Conservation (phyloP, 2,329 filamentous ascomycete species). For the Aspergillus sp. region DNA sequence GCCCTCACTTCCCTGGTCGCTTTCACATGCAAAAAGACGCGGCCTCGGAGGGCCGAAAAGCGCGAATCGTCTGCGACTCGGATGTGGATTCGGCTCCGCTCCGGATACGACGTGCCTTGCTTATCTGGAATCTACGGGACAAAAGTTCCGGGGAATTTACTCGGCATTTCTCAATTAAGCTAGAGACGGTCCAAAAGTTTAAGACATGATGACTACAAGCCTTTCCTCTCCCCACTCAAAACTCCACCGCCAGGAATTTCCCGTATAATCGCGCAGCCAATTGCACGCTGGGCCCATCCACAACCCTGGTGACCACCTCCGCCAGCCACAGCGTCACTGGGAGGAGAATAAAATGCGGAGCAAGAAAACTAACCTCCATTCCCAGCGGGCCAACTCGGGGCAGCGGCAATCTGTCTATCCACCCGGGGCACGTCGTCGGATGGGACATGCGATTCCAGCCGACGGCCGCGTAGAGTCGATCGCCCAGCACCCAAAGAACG, state of each 20-base stretch:
- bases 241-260: neutral
- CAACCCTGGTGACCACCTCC: conserved; percentile 58
- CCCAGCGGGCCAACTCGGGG: conserved; percentile 63
- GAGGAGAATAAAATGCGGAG: conserved; percentile 63
- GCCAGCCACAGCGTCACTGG: conserved; percentile 64
- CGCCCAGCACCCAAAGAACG: conserved; percentile 62
- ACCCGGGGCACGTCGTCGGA: conserved; percentile 56
- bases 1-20: neutral
- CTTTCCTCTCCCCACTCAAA: neutral
- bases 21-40: neutral
- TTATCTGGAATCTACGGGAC: too few species aligned
- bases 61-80: too few species aligned
- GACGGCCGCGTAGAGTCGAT: conserved; percentile 65
- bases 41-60: too few species aligned
- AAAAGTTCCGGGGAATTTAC: too few species aligned
- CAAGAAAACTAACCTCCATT: conserved; percentile 63
- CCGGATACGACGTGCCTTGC: too few species aligned
- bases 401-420: conserved; percentile 62
- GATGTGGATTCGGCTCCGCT: too few species aligned
- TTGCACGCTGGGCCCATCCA: conserved; percentile 66
- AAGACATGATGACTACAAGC: too few species aligned
- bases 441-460: conserved; percentile 60
- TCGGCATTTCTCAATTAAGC: too few species aligned
- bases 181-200: too few species aligned
- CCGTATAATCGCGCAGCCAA: conserved; percentile 63